phyloP scores from a whole-genome alignment of 129 eudicot genomes.

The Flaveria ramosissima region DNA sequence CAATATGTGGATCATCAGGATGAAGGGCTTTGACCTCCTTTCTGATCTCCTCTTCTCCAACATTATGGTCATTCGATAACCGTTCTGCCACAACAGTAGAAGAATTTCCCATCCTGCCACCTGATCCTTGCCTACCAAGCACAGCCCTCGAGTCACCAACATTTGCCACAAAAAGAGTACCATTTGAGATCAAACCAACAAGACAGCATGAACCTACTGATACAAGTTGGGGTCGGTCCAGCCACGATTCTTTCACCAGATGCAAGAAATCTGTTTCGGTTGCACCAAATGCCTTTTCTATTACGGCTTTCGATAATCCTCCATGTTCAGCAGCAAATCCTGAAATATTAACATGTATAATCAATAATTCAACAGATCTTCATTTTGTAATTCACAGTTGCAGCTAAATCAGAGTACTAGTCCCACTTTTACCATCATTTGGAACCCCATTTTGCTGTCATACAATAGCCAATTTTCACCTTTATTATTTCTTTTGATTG shows the following conservation, averaged over 20 bases:
- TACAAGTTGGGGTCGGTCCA: conserved; percentile 57
- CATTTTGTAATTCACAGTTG: neutral
- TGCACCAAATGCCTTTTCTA: conserved; percentile 61
- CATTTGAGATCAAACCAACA: conserved; percentile 63
- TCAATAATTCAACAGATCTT: neutral
- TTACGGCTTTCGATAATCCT: conserved; percentile 61
- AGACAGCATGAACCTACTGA: conserved; percentile 76
- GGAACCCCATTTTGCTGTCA: too few relatives aligned
- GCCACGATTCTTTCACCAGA: conserved; percentile 59
- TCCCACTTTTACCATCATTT: too few relatives aligned
- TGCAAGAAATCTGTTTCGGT: conserved; percentile 56
- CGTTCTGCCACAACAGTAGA: conserved; percentile 62
- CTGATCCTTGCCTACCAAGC: conserved; percentile 51
- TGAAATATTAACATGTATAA: conserved; percentile 23
- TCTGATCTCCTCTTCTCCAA: conserved; percentile 64
- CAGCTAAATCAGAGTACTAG: too few relatives aligned
- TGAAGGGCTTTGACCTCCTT: conserved; percentile 73
- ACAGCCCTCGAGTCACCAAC: conserved; percentile 78
- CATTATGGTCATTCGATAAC: conserved; percentile 69
- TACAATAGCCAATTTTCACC: too few relatives aligned
- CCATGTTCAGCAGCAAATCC: conserved; percentile 60
- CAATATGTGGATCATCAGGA: conserved; percentile 72
- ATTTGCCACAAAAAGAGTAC: conserved; percentile 62
- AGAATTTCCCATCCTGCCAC: conserved; percentile 34
- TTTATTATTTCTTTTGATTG: neutral